Percentiles rank a stretch among this genome's conserved stretches.
Conservation (phyloP, 177 flowering plant genomes). For the Vitis hybrid region DNA sequence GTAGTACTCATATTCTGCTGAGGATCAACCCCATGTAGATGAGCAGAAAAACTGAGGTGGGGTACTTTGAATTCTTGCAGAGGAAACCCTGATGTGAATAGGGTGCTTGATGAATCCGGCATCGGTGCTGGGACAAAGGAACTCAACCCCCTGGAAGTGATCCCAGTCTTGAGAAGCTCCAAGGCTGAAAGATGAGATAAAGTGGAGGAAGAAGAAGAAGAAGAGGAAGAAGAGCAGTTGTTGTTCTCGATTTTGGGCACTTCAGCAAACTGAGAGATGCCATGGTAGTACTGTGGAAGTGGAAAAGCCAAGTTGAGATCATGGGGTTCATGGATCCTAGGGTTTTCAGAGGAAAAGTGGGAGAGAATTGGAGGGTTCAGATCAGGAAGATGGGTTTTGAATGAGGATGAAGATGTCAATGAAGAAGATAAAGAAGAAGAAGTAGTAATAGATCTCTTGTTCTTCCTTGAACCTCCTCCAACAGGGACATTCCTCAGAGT, state of each 20-base stretch:
- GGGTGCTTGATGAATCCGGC: conserved; percentile 19
- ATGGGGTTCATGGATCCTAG: conserved; percentile 25
- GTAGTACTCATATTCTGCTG: conserved; percentile 19
- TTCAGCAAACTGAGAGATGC: conserved; percentile 14
- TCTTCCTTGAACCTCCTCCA: conserved; percentile 57
- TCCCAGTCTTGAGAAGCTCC: conserved; percentile 30
- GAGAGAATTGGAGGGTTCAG: conserved; percentile 28
- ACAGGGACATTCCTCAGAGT: conserved; percentile 53
- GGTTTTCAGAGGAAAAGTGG: conserved; percentile 24
- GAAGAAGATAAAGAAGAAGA: conserved; percentile 11
- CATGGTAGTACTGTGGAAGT: conserved; percentile 10
- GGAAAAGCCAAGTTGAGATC: conserved; percentile 38
- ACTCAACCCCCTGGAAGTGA: conserved; percentile 23
- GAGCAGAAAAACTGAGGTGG: conserved; percentile 22
- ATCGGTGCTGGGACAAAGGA: conserved; percentile 22
- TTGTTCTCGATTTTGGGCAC: conserved; percentile 16
- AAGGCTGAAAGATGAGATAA: conserved; percentile 26
- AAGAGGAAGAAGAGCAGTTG: conserved; percentile 1
- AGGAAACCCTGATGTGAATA: conserved; percentile 28
- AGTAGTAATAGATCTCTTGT: conserved; percentile 30
- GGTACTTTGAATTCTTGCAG: conserved; percentile 29
- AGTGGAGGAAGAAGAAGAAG: conserved; percentile 10
- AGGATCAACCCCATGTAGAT: conserved; percentile 14
- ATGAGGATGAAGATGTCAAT: conserved; percentile 23
- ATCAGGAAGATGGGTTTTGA: conserved; percentile 17